Base-by-base conservation (phyloP, 1,139 yeast genomes). In the Debaryomycetaceae sp. region DNA sequence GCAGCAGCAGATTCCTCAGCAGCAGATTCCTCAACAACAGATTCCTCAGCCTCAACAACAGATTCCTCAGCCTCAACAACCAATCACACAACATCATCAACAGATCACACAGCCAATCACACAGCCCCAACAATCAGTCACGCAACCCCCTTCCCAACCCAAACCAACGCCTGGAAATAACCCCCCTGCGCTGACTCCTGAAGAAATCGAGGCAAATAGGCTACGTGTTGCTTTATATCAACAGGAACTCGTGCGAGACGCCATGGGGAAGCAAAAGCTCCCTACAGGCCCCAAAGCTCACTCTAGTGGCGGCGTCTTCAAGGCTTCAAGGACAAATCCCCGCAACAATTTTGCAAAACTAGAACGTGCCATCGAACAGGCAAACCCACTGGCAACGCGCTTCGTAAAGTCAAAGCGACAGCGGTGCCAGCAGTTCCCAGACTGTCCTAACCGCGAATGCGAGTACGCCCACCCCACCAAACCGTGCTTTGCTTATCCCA, bases 381-480 rank as follows among this genome's bases (percentile, higher is more conserved):
- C 35, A 28, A 44, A 42, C 25, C 40, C 42, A 14, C 46, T 41
- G 23, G 42, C 45, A 18, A 47, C 48, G 14, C 45, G 45, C 30
- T 49, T 49, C 30, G 35, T 38, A 31, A 52, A 51, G 38, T 48
- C 45, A 13, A 50, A 50, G 12, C 60, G 66, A 47, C 62, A 73
- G 27, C 55, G 71, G 29, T 85, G 95, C 51, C 64, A 66, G 22
- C 69, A 77, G 32, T 82, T 82, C 58, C 95, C 95, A 21, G 71
- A 77, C 45, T 85, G 95, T 57, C 53, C 64, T 30, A 69, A 72
- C 32, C 73, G 62, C 47, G 72, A 73, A 29, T 85, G 95, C 51
- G 68, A 65, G 31, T 77, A 69, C 45, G 72, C 86, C 2, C 95
- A 85, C 53, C 95, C 95, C 16, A 74, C 85, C 2, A 78, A 69